Evolutionary conservation across 331 rosid species (phyloP).

Genomic region (Malus hybrid): DNA sequence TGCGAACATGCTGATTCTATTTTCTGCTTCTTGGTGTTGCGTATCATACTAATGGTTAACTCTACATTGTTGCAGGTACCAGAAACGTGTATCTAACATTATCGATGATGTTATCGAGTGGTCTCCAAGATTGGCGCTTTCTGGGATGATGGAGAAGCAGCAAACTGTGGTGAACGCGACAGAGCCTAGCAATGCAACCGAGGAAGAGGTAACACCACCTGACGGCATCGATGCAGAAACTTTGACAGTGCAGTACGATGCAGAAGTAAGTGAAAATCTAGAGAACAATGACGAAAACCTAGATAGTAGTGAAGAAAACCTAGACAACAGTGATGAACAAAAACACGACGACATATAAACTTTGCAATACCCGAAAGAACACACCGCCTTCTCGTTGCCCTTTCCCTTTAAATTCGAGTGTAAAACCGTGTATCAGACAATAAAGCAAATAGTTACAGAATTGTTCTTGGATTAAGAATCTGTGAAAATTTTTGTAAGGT

Average conservation of each 20-base stretch:
- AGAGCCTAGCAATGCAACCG: slow-evolving; percentile 28
- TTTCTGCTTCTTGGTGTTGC: not conserved
- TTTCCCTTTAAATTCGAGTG: slow-evolving; percentile 31
- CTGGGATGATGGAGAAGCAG: slow-evolving; percentile 96
- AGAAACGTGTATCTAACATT: slow-evolving; percentile 85
- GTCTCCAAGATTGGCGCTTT: slow-evolving; percentile 85
- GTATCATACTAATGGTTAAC: not conserved
- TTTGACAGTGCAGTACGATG: slow-evolving; percentile 27
- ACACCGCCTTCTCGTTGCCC: slow-evolving; percentile 21
- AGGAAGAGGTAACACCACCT: slow-evolving; percentile 31
- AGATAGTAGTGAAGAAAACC: slow-evolving; percentile 29
- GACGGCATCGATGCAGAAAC: slow-evolving; percentile 29
- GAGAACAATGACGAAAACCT: slow-evolving; percentile 31
- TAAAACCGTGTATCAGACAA: slow-evolving; percentile 45
- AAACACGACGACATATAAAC: slow-evolving; percentile 34
- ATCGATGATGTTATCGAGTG: slow-evolving; percentile 97
- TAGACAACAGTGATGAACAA: slow-evolving; percentile 32
- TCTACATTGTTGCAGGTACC: slow-evolving; percentile 55
- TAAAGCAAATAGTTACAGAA: slow-evolving; percentile 23
- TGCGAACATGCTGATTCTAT: not conserved
- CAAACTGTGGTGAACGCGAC: slow-evolving; percentile 58
- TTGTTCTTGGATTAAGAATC: not conserved
- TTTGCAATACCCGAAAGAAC: slow-evolving; percentile 31
- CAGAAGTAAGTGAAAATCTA: slow-evolving; percentile 35
- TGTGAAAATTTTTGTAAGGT: not conserved